These are phyloP conservation scores for Boletus insuetus DNA, from an alignment of 768 basidiomycete species.

Conservation along the genomic window DNA sequence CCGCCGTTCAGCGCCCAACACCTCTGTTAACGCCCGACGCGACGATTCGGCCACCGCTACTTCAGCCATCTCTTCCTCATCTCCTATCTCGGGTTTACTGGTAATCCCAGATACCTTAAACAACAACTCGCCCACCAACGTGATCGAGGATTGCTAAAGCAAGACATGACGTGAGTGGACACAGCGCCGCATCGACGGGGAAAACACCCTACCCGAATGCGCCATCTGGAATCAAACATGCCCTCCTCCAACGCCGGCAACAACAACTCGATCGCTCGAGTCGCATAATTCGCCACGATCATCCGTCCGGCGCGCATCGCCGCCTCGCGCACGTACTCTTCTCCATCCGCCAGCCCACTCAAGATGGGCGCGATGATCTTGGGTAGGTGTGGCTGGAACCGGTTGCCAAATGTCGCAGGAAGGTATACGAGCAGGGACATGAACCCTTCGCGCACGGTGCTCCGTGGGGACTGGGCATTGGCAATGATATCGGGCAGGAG, in stretches of 20 bases:
- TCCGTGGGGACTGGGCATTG: conserved; percentile 84
- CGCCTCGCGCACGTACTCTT: conserved; percentile 95
- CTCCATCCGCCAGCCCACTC: conserved; percentile 84
- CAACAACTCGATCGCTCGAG: conserved; percentile 87
- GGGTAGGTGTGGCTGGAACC: conserved; percentile 94
- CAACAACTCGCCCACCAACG: conserved; percentile 90
- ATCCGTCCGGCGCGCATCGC: conserved; percentile 99
- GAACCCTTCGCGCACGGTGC: conserved; percentile 96
- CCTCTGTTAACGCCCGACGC: conserved; percentile 79
- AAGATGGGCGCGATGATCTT: conserved; percentile 94
- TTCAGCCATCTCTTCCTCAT: conserved; percentile 67
- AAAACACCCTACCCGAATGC: conserved; percentile 73
- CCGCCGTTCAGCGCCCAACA: conserved; percentile 82
- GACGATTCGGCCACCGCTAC: conserved; percentile 72
- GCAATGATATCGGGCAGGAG: conserved; percentile 91
- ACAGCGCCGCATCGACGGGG: background rate
- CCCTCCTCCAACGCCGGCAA: conserved; percentile 92
- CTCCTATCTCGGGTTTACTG: conserved; percentile 75
- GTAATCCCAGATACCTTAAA: conserved; percentile 98
- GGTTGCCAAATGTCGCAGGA: conserved; percentile 92
- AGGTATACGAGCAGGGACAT: conserved; percentile 96
- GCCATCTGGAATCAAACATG: conserved; percentile 94
- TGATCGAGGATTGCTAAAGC: conserved; percentile 86
- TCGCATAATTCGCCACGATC: conserved; percentile 94
- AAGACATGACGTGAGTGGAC: background rate